Evolutionary conservation across 306 rosid genomes (phyloP), one percentile per base, ranked within the genome.

Genomic region (Prunus padus): DNA sequence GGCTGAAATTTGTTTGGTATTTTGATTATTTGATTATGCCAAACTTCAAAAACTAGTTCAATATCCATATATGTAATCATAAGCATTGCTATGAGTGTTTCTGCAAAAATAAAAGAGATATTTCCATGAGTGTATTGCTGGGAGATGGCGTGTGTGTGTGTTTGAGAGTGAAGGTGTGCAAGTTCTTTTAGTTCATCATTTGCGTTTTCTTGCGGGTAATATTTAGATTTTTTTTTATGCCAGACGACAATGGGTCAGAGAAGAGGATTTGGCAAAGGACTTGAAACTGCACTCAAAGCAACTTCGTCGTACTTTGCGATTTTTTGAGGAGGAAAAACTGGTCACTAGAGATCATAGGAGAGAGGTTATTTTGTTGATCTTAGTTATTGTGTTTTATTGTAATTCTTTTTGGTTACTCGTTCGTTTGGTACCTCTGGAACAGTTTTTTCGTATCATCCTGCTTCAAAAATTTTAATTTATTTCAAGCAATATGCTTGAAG

Each of bases 231-330:
- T 25, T 31, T 65, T 33, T 65, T 23, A 67, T 80, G 60, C 44
- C 67, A 92, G 99, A 74, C 93, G 96, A 15, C 98, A 92, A 86
- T 96, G 99, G 99, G 97, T 96, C 51, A 86, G 97, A 23, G 98
- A 92, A 83, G 97, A 96, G 77, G 98, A 96, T 85, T 89, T 96
- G 83, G 98, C 97, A 63, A 96, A 96, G 92, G 97, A 92, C 82
- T 92, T 92, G 76, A 90, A 92, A 76, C 79, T 96, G 76, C 99
- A 96, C 79, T 77, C 97, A 0, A 92, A 96, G 86, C 98, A 90
- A 71, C 95, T 95, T 72, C 98, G 96, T 54, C 91, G 96, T 73
- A 90, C 92, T 70, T 75, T 92, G 75, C 85, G 92, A 51, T 89
- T 87, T 73, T 90, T 96, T 74, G 99, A 96, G 83, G 99, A 92